Evolutionary conservation across 1,284 basidiomycete species (phyloP).

Genomic region (Sutorius eximius): DNA sequence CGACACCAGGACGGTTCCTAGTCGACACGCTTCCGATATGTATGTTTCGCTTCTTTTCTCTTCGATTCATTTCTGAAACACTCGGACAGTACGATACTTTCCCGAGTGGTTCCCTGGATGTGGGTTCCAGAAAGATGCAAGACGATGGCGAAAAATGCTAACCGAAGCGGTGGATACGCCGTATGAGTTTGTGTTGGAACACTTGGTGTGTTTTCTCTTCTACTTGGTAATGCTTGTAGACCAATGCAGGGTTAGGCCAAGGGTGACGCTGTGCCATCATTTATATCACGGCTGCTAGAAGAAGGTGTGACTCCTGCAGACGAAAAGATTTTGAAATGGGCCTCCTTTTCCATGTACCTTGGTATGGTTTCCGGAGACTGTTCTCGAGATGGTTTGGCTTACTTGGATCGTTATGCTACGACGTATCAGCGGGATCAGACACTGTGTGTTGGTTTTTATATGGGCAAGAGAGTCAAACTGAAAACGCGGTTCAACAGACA

Average conservation of each 20-base stretch:
- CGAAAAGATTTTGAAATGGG: conserved; percentile 15
- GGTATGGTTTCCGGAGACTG: conserved; percentile 10
- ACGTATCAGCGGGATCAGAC: no score
- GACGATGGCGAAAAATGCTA: conserved; percentile 37
- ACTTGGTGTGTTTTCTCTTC: conserved; percentile 33
- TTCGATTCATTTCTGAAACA: not conserved
- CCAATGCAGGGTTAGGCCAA: conserved; percentile 31
- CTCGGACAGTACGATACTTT: conserved; percentile 25
- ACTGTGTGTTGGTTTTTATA: no score
- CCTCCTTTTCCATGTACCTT: conserved; percentile 15
- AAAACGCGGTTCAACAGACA: no score
- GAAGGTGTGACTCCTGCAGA: conserved; percentile 13
- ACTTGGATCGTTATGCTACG: no score
- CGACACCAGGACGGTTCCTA: conserved; percentile 23
- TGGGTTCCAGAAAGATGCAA: conserved; percentile 42
- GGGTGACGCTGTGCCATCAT: conserved; percentile 40
- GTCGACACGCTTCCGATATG: conserved; percentile 31
- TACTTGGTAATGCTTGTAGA: not conserved
- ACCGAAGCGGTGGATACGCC: conserved; percentile 38
- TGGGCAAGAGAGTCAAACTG: no score
- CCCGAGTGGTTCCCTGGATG: conserved; percentile 43
- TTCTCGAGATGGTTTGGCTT: not conserved
- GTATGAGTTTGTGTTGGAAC: conserved; percentile 38
- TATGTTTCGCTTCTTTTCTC: conserved; percentile 15
- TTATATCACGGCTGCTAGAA: conserved; percentile 29